Percentiles rank a stretch among this genome's conserved stretches.
These are phyloP conservation scores for Tripidium arundinaceum DNA, from an alignment of 202 grass and related monocot genomes.

Conservation along the genomic window DNA sequence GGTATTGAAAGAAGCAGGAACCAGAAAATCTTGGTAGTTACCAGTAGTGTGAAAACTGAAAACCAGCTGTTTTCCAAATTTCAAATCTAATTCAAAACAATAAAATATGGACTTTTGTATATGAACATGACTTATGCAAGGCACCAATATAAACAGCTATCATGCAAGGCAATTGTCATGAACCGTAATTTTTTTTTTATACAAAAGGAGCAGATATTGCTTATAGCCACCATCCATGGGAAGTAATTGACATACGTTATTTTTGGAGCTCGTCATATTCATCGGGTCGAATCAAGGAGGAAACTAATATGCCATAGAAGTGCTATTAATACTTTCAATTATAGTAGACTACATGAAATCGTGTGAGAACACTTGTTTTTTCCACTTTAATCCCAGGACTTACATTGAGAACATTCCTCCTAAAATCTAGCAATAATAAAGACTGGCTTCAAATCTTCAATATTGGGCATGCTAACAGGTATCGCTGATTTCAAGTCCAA, in stretches of 20 bases:
- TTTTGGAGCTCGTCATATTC: background rate
- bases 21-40: background rate
- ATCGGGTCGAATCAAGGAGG: background rate
- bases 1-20: background rate
- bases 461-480: background rate
- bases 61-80: background rate
- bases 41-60: background rate
- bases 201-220: background rate
- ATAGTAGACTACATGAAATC: background rate
- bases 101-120: background rate
- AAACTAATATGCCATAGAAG: background rate
- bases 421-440: background rate
- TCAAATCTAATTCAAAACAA: background rate
- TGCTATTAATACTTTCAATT: background rate
- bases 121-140: background rate
- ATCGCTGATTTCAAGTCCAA: background rate
- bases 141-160: background rate
- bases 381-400: background rate
- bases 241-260: background rate
- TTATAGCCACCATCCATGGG: background rate
- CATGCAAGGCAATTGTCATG: background rate
- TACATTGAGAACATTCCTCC: background rate
- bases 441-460: background rate
- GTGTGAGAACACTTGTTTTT: background rate
- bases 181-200: background rate